Evolutionary conservation across 129 eudicot genomes (phyloP), one percentile per base, ranked within the genome.

Genomic region (Glebionis coronaria): DNA sequence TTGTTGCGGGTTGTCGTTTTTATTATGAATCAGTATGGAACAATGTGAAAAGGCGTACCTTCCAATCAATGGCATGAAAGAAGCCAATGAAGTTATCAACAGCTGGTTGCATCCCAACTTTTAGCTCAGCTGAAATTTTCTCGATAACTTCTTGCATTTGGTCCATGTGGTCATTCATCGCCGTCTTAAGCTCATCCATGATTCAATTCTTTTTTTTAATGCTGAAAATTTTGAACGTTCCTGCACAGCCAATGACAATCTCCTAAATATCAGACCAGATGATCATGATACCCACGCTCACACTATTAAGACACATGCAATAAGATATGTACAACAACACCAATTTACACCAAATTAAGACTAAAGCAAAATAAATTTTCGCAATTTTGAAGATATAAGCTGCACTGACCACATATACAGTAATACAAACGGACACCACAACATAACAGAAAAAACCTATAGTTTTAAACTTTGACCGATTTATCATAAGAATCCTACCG

Each of bases 41-140:
- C 50, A 42, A 66, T 46, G 68, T 40, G 23, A 59, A 61, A 52
- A 76, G 27, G 49, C 49, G 55, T 66, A 91, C 97, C 97, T 85
- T 88, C 97, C 97, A 91, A 54, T 91, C 94, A 81, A 91, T 91
- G 72, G 97, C 94, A 68, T 88, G 97, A 77, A 91, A 91, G 77
- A 91, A 91, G 35, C 94, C 96, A 59, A 91, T 52, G 83, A 91
- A 86, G 74, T 83, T 91, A 52, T 91, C 93, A 56, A 74, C 76
- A 29, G 97, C 96, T 31, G 97, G 97, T 45, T 69, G 83, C 63
- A 88, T 63, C 42, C 96, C 96, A 23, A 88, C 70, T n/a, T 88
- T 86, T 56, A 91, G 83, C 61, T 91, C 96, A 9, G 88, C 78
- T 0, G 94, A 68, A 69, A 91, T 19, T 70, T 88, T 88, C 74